phyloP scores from a whole-genome alignment of 2,329 filamentous ascomycete genomes.

The Epichloe festucae region DNA sequence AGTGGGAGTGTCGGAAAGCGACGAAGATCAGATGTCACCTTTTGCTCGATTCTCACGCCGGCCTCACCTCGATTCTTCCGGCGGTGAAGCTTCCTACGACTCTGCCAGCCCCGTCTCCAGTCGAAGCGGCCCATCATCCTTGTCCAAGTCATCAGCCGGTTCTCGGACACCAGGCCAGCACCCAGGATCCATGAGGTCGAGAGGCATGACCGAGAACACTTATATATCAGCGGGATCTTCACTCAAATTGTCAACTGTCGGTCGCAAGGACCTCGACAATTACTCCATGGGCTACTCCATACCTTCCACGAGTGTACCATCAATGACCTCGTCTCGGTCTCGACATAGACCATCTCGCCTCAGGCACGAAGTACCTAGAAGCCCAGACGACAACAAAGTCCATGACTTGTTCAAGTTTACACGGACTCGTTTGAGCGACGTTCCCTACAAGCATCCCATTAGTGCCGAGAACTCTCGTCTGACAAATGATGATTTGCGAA shows the following conservation, averaged over 20 bases:
- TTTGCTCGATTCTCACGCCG: constrained; percentile 62
- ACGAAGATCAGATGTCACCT: constrained; percentile 65
- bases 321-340: constrained; percentile 35
- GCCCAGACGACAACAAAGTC: constrained; percentile 57
- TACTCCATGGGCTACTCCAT: constrained; percentile 36
- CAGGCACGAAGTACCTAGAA: constrained; percentile 67
- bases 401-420: constrained; percentile 80
- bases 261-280: constrained; percentile 31
- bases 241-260: constrained; percentile 21
- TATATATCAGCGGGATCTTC: constrained; percentile 54
- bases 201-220: constrained; percentile 47
- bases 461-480: constrained; percentile 43
- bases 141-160: constrained; percentile 40
- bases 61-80: constrained; percentile 45
- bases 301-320: constrained; percentile 24
- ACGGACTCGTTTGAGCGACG: constrained; percentile 64
- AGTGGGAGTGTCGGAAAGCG: constrained; percentile 54
- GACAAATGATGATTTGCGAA: constrained; percentile 67
- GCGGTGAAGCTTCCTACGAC: constrained; percentile 45
- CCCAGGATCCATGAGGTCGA: constrained; percentile 38
- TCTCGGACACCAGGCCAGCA: constrained; percentile 39
- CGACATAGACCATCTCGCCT: constrained; percentile 52
- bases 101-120: constrained; percentile 55
- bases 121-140: constrained; percentile 46
- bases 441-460: constrained; percentile 64